These are phyloP conservation scores for Chlorella sp. DNA, from an alignment of 139 green algal genomes.

Conservation along the genomic window DNA sequence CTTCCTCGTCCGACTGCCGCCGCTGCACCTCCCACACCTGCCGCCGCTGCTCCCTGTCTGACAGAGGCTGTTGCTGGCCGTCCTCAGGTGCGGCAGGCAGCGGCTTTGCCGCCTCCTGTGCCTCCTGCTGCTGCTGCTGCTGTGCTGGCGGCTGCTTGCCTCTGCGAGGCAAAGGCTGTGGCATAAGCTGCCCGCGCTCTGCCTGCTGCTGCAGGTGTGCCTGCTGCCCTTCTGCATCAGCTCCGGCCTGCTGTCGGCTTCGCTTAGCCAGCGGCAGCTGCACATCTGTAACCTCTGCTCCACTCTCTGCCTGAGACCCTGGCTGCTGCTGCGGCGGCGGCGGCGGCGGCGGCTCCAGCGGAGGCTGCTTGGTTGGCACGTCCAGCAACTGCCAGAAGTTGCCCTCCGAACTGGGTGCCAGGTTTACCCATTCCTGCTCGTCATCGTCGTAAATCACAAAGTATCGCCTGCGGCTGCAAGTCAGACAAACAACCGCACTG, in stretches of 20 bases:
- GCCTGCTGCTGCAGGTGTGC: background rate
- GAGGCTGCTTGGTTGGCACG: too few species aligned
- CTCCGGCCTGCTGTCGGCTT: too few species aligned
- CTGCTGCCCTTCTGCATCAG: background rate
- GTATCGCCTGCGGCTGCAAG: background rate
- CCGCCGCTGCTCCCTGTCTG: background rate
- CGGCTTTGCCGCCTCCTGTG: background rate
- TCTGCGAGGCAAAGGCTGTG: too few species aligned
- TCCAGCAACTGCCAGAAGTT: background rate
- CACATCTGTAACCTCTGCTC: background rate
- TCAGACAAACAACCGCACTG: background rate
- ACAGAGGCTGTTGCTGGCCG: background rate
- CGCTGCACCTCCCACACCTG: background rate
- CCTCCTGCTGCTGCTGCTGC: background rate
- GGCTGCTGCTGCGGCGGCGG: background rate
- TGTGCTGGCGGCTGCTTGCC: too few species aligned
- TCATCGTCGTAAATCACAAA: background rate
- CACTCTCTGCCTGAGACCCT: background rate
- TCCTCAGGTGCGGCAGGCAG: background rate
- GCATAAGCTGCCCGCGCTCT: too few species aligned
- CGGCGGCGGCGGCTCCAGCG: background rate
- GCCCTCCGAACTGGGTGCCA: background rate
- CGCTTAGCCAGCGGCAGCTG: background rate
- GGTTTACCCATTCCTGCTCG: background rate
- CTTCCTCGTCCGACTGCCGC: too few species aligned